Percentiles rank a stretch among this genome's conserved stretches.
These are phyloP conservation scores for Colletotrichum nymphaeae DNA, from an alignment of 2,329 filamentous ascomycete genomes.

Conservation along the genomic window DNA sequence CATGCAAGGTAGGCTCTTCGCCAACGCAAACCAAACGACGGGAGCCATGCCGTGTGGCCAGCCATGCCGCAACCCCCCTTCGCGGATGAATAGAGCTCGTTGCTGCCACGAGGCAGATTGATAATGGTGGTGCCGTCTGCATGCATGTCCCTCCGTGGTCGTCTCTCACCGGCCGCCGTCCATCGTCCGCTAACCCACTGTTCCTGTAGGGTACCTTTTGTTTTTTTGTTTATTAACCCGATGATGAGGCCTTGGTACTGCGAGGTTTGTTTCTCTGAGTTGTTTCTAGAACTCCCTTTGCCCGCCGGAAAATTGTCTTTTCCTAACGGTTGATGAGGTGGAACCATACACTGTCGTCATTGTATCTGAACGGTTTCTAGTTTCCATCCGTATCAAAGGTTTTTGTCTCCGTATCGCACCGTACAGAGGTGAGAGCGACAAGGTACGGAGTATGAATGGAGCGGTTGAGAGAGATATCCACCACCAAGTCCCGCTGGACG, in stretches of 20 bases:
- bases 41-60: neutral
- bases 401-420: too few relatives aligned
- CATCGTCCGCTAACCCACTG: neutral
- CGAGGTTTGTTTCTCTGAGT: neutral
- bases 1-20: neutral
- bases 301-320: neutral
- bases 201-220: neutral
- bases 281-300: neutral
- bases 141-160: neutral
- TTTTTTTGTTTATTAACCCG: too few relatives aligned
- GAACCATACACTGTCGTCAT: too few relatives aligned
- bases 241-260: neutral
- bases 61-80: neutral
- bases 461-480: neutral
- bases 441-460: neutral
- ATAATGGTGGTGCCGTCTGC: neutral
- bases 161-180: neutral
- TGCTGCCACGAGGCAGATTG: neutral
- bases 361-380: neutral
- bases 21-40: neutral
- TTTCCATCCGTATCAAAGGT: too few relatives aligned
- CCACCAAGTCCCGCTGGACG: slow-evolving; percentile 3
- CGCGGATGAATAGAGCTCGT: neutral
- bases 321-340: neutral
- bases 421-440: too few relatives aligned